These are phyloP conservation scores for Serendipita sp. DNA, from an alignment of 768 basidiomycete species.

Conservation along the genomic window DNA sequence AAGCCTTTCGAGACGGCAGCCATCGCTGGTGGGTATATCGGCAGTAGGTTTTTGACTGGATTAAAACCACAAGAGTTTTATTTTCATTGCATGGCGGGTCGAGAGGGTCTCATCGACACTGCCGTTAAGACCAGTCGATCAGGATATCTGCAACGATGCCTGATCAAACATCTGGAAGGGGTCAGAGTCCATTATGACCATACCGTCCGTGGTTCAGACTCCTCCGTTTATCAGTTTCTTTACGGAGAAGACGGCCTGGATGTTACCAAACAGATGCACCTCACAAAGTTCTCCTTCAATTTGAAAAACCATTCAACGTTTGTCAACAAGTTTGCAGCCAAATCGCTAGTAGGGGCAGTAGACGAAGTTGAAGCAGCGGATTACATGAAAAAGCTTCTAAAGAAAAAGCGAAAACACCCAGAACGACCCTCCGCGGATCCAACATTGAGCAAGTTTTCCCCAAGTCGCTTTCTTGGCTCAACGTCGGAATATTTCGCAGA, in stretches of 20 bases:
- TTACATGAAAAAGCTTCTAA: conserved; percentile 85
- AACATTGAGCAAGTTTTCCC: conserved; percentile 56
- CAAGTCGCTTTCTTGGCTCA: conserved; percentile 65
- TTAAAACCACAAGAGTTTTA: conserved; percentile 98
- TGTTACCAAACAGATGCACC: conserved; percentile 92
- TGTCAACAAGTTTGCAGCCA: conserved; percentile 52
- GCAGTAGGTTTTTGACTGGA: conserved; percentile 95
- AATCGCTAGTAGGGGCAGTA: conserved; percentile 37
- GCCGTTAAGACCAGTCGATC: conserved; percentile 98
- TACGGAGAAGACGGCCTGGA: conserved; percentile 96
- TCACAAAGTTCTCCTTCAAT: conserved; percentile 80
- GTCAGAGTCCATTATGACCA: conserved; percentile 95
- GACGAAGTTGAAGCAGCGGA: conserved; percentile 49
- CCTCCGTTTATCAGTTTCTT: conserved; percentile 84
- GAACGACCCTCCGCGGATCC: conserved; percentile 35
- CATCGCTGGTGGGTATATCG: conserved; percentile 94
- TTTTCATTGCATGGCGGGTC: conserved; percentile 99
- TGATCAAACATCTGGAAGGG: conserved; percentile 97
- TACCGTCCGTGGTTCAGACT: conserved; percentile 90
- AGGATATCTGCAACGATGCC: conserved; percentile 91
- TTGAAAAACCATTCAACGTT: conserved; percentile 72
- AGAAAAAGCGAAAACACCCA: conserved; percentile 39
- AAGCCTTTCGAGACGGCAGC: conserved; percentile 95
- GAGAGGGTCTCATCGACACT: conserved; percentile 97
- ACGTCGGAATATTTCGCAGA: conserved; percentile 86